phyloP scores from a whole-genome alignment of 2,329 filamentous ascomycete species.

The Botrytis elliptica region DNA sequence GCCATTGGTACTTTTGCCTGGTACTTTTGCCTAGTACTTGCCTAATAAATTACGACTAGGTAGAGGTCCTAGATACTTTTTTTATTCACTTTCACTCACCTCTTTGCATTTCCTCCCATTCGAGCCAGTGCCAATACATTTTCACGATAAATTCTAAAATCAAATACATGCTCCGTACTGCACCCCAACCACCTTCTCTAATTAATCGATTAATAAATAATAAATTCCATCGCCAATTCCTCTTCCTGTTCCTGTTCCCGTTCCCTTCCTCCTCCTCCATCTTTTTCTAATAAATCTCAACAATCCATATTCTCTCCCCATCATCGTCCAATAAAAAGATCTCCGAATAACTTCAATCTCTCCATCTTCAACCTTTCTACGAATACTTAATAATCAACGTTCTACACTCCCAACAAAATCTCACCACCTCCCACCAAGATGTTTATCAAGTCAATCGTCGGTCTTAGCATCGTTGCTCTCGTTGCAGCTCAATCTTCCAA shows the following conservation, averaged over 20 bases:
- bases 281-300: background rate
- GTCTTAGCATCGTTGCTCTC: constrained; percentile 34
- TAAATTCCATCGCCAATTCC: background rate
- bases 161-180: background rate
- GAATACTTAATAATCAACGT: background rate
- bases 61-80: too few relatives aligned
- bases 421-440: constrained; percentile 28
- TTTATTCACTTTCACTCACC: background rate
- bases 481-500: constrained; percentile 29
- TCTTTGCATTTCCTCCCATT: too few relatives aligned
- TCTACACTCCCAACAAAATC: background rate
- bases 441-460: constrained; percentile 34
- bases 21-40: too few relatives aligned
- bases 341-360: background rate
- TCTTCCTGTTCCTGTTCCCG: background rate
- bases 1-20: background rate
- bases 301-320: background rate
- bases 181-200: constrained; percentile 10
- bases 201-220: background rate
- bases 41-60: too few relatives aligned
- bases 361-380: background rate
- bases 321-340: background rate
- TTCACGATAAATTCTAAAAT: constrained; percentile 16
- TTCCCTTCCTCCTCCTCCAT: background rate
- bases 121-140: background rate